Evolutionary conservation across 345 rosid genomes (phyloP).

Genomic region (Raphanus raphanistrum): DNA sequence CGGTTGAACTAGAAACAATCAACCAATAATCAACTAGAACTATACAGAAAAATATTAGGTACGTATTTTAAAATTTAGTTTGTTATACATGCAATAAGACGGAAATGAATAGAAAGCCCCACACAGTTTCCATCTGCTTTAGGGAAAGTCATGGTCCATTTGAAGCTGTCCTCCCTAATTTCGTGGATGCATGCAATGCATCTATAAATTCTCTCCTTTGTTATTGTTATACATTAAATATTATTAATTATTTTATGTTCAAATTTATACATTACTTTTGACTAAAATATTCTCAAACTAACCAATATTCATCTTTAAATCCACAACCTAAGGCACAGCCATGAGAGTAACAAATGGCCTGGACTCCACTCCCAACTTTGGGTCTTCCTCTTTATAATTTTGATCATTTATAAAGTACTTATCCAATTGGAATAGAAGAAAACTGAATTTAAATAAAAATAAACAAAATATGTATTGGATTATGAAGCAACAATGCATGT

Average conservation of each 20-base stretch:
- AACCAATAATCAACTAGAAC: slow-evolving; percentile 10
- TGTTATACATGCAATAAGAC: slow-evolving; percentile 24
- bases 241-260: background rate
- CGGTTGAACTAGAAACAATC: slow-evolving; percentile 6
- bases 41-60: slow-evolving; percentile 9
- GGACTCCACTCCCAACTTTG: slow-evolving; percentile 25
- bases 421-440: slow-evolving; percentile 7
- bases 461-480: background rate
- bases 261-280: slow-evolving; percentile 1
- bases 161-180: slow-evolving; percentile 56
- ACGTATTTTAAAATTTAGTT: background rate
- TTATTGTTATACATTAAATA: background rate
- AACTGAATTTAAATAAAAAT: background rate
- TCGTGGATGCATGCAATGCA: slow-evolving; percentile 59
- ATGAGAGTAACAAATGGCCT: slow-evolving; percentile 33
- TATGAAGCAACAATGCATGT: too few relatives aligned
- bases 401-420: slow-evolving; percentile 3
- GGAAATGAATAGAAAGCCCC: slow-evolving; percentile 47
- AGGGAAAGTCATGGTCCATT: slow-evolving; percentile 58
- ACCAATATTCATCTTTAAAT: slow-evolving; percentile 7
- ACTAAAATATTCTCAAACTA: background rate
- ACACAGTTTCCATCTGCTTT: slow-evolving; percentile 49
- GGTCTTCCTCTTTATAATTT: slow-evolving; percentile 1
- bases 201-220: slow-evolving; percentile 32
- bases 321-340: slow-evolving; percentile 15